Evolutionary conservation across 1,284 basidiomycete species (phyloP).

Genomic region (Hemileia vastatrix): DNA sequence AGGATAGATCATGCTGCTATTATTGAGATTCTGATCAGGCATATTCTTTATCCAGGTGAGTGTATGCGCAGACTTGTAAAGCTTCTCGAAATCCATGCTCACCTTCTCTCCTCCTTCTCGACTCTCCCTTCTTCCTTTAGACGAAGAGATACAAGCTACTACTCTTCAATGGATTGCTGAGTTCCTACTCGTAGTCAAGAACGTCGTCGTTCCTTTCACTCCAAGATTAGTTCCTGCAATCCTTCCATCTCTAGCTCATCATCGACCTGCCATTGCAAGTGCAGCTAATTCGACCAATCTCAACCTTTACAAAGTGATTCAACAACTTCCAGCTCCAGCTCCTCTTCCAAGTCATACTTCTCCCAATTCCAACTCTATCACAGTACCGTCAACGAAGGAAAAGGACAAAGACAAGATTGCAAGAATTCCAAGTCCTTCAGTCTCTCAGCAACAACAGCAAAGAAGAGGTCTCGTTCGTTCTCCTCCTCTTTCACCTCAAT

Average conservation of each 20-base stretch:
- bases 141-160: slow-evolving; percentile 47
- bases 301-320: slow-evolving; percentile 71
- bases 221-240: slow-evolving; percentile 84
- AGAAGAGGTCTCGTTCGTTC: neutral
- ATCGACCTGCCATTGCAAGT: slow-evolving; percentile 73
- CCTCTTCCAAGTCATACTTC: slow-evolving; percentile 48
- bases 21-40: slow-evolving; percentile 84
- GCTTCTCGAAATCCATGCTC: neutral
- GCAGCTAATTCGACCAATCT: slow-evolving; percentile 80
- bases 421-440: neutral
- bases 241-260: slow-evolving; percentile 85
- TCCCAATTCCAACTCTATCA: slow-evolving; percentile 40
- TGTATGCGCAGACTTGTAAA: neutral
- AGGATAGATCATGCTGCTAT: slow-evolving; percentile 82
- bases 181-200: slow-evolving; percentile 74
- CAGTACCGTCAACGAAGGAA: slow-evolving; percentile 46
- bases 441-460: neutral
- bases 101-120: neutral
- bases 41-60: slow-evolving; percentile 72
- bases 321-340: slow-evolving; percentile 66
- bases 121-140: no score
- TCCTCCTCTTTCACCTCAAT: neutral
- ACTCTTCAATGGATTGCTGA: slow-evolving; percentile 81
- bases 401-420: neutral
- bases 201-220: slow-evolving; percentile 87